Conservation (phyloP, 2,329 filamentous ascomycete species). For the Diaporthe sp. region DNA sequence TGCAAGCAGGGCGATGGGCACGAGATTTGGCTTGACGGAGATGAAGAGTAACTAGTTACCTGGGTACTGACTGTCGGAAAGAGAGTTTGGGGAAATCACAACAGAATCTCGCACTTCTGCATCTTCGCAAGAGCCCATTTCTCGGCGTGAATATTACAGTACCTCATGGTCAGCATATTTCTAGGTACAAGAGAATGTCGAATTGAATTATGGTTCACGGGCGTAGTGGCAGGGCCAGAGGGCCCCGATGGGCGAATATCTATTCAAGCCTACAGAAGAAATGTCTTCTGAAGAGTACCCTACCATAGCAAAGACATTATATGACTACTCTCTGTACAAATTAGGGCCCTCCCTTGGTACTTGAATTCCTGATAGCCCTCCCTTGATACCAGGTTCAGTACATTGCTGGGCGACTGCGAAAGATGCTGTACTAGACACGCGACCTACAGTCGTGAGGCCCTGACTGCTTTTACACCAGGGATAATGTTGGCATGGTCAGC, state of each 20-base stretch:
- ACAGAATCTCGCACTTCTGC: neutral
- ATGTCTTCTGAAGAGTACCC: neutral
- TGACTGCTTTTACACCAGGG: no score
- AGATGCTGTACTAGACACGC: no score
- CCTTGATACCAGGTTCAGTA: neutral
- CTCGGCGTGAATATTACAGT: neutral
- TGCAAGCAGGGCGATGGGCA: conserved; percentile 20
- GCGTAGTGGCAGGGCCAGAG: neutral
- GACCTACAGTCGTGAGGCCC: no score
- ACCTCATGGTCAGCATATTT: neutral
- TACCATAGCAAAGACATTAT: neutral
- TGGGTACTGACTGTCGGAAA: neutral
- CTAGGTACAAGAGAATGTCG: neutral
- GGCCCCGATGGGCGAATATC: neutral
- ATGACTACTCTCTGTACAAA: neutral
- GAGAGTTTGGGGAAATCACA: neutral
- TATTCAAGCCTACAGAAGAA: neutral
- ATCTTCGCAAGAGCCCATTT: neutral
- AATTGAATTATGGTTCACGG: neutral
- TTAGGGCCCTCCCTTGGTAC: neutral
- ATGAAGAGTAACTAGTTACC: conserved; percentile 6
- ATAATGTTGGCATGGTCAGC: no score
- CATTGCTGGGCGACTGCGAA: no score
- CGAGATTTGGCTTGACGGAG: conserved; percentile 21
- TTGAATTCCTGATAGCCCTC: neutral